These are phyloP conservation scores for Dryadomyces quercivorus DNA, from an alignment of 2,329 filamentous ascomycete species.

Conservation along the genomic window DNA sequence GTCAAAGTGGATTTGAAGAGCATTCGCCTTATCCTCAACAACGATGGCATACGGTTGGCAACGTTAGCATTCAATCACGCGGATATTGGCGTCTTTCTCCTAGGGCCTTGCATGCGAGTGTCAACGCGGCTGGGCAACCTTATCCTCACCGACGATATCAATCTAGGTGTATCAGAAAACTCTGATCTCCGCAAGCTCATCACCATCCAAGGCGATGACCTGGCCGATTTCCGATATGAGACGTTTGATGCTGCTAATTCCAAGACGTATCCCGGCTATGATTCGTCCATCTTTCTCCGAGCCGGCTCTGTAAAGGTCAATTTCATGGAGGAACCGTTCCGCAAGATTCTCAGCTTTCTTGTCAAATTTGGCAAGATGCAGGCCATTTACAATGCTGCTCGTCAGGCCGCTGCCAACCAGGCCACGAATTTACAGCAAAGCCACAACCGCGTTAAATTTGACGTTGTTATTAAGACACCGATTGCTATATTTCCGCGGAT, in stretches of 20 bases:
- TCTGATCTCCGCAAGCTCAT: constrained; percentile 78
- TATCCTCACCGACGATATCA: constrained; percentile 84
- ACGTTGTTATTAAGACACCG: constrained; percentile 84
- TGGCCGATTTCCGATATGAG: constrained; percentile 95
- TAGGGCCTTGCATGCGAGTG: constrained; percentile 76
- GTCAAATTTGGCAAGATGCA: constrained; percentile 99
- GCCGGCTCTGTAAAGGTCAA: constrained; percentile 95
- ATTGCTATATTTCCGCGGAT: constrained; percentile 88
- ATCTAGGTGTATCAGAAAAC: constrained; percentile 70
- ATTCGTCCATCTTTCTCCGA: constrained; percentile 79
- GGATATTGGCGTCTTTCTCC: constrained; percentile 79
- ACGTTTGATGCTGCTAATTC: constrained; percentile 68
- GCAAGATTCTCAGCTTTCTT: constrained; percentile 94
- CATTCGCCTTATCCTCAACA: constrained; percentile 90
- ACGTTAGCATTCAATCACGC: constrained; percentile 88
- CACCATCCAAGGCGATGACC: constrained; percentile 87
- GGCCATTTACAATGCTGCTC: constrained; percentile 92
- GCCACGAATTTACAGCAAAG: constrained; percentile 88
- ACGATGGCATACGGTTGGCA: constrained; percentile 88
- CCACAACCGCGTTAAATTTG: constrained; percentile 83
- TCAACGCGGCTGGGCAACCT: constrained; percentile 79
- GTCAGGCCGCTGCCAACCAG: constrained; percentile 86
- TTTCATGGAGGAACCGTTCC: constrained; percentile 92
- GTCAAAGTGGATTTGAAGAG: constrained; percentile 91
- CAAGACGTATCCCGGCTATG: constrained; percentile 80